Conservation (phyloP, 192 early-diverging fungal genomes). For the Gamsiella multidivaricata region DNA sequence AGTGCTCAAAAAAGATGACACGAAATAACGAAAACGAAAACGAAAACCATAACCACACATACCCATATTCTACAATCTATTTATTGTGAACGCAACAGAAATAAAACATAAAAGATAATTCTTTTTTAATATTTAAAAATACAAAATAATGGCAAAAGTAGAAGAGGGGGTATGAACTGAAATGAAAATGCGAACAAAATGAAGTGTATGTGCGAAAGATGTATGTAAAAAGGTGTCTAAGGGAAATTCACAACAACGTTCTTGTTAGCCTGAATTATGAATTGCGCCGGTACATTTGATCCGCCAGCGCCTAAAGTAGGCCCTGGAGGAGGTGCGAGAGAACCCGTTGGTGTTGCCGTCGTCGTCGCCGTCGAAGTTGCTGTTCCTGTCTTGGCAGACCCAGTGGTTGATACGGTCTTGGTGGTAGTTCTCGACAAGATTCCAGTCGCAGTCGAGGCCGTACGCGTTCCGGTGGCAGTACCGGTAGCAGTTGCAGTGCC, state of each 20-base stretch:
- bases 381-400: not conserved
- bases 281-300: slow-evolving; percentile 7
- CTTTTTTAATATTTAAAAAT: too few species aligned
- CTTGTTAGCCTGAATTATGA: slow-evolving; percentile 44
- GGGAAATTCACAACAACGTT: slow-evolving; percentile 33
- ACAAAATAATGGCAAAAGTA: too few species aligned
- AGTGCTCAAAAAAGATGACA: not conserved
- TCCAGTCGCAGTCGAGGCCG: not conserved
- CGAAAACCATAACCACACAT: too few species aligned
- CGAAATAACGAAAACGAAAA: not conserved
- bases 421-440: not conserved
- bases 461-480: not conserved
- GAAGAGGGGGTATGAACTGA: not conserved
- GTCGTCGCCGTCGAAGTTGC: not conserved
- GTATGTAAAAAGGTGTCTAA: not conserved
- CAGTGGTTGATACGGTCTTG: not conserved
- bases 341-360: not conserved
- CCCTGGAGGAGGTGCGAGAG: not conserved
- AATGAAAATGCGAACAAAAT: not conserved
- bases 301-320: slow-evolving; percentile 21
- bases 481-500: not conserved
- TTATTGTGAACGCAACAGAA: too few species aligned
- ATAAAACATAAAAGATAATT: too few species aligned
- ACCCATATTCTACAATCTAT: too few species aligned
- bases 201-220: too few species aligned